phyloP scores from a whole-genome alignment of 2,329 filamentous ascomycete genomes.

The Arthroderma sp. region DNA sequence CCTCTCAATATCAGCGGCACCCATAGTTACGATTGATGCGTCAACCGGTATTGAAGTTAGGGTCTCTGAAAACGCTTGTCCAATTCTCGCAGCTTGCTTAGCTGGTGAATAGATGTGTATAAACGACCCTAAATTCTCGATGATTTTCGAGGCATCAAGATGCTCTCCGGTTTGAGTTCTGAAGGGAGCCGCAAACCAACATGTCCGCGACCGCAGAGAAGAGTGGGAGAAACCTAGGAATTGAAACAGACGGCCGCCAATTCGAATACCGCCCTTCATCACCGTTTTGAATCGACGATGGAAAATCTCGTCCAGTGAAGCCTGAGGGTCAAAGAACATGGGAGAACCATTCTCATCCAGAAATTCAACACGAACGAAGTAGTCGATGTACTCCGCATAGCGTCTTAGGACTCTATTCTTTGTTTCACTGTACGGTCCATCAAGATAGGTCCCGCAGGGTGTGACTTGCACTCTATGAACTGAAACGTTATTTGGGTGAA shows the following conservation, averaged over 20 bases:
- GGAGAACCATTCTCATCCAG: constrained; percentile 58
- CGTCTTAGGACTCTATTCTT: constrained; percentile 60
- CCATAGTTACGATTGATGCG: constrained; percentile 11
- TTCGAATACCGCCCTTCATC: constrained; percentile 45
- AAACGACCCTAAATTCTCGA: constrained; percentile 38
- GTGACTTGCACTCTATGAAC: constrained; percentile 48
- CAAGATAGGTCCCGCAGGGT: constrained; percentile 40
- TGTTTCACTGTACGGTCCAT: constrained; percentile 43
- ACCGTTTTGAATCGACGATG: constrained; percentile 48
- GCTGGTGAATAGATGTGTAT: constrained; percentile 39
- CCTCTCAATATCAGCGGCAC: constrained; percentile 21
- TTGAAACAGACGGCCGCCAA: constrained; percentile 49
- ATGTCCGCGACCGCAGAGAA: constrained; percentile 54
- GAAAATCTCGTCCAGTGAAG: constrained; percentile 39
- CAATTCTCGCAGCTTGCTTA: constrained; percentile 46
- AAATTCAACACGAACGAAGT: constrained; percentile 60
- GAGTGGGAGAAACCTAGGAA: constrained; percentile 74
- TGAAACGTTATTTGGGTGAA: constrained; percentile 30
- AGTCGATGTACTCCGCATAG: constrained; percentile 45
- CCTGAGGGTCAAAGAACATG: constrained; percentile 42
- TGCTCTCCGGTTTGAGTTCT: constrained; percentile 14
- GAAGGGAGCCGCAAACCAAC: constrained; percentile 48
- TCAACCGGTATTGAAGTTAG: constrained; percentile 45
- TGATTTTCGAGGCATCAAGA: constrained; percentile 26
- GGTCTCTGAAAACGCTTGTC: constrained; percentile 63